These are phyloP conservation scores for Mrakia frigida DNA, from an alignment of 768 basidiomycete genomes.

Conservation along the genomic window DNA sequence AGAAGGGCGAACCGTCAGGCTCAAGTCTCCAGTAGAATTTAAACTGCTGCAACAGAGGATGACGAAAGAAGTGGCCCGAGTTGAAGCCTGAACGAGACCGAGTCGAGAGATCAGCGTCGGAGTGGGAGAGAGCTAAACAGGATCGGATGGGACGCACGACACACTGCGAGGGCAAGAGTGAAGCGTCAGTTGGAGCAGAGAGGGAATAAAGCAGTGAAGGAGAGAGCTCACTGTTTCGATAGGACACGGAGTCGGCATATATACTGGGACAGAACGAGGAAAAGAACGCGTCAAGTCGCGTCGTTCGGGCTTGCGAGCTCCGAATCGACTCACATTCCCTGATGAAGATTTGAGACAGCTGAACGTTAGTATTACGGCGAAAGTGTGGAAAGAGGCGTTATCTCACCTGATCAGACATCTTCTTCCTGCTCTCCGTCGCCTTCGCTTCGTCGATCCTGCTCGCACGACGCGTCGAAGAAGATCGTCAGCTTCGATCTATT, in stretches of 20 bases:
- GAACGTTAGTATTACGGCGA: too few species aligned
- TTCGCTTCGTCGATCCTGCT: slow-evolving; percentile 64
- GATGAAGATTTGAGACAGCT: slow-evolving; percentile 40
- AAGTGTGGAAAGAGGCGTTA: neutral
- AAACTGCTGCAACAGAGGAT: slow-evolving; percentile 26
- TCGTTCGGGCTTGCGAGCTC: too few species aligned
- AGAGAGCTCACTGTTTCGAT: slow-evolving; percentile 41
- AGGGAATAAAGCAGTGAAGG: too few species aligned
- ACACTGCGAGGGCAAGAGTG: too few species aligned
- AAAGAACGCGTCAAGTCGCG: neutral
- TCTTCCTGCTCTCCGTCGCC: slow-evolving; percentile 52
- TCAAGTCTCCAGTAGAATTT: slow-evolving; percentile 32
- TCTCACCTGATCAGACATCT: slow-evolving; percentile 51
- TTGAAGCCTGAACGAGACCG: neutral
- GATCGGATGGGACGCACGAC: too few species aligned
- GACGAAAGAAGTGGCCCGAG: slow-evolving; percentile 30
- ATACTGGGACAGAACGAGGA: neutral
- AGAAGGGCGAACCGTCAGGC: neutral
- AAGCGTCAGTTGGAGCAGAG: too few species aligned
- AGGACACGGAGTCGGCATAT: slow-evolving; percentile 53
- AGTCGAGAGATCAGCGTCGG: too few species aligned
- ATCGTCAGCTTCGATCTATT: neutral
- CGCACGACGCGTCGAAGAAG: too few species aligned
- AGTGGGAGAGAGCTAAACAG: too few species aligned
- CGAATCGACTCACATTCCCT: slow-evolving; percentile 38